Conservation (phyloP, 352 stramenopile species). For the Globisporangium parvum region DNA sequence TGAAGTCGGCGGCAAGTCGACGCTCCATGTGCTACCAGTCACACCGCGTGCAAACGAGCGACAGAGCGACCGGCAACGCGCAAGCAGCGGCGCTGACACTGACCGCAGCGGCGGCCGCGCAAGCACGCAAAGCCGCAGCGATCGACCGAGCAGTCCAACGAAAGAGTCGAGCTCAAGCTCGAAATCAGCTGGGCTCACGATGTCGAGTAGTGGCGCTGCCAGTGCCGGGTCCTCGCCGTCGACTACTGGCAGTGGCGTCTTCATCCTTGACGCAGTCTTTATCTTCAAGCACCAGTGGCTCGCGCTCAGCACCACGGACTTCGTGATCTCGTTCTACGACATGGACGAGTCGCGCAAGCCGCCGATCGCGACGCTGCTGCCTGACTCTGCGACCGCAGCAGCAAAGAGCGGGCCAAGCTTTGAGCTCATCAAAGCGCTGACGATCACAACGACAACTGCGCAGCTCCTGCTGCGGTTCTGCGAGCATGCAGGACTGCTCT, state of each 20-base stretch:
- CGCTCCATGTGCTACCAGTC: slow-evolving; percentile 2
- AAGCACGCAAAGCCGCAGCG: not conserved
- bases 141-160: slow-evolving; percentile 1
- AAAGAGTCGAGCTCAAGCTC: not conserved
- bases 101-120: not conserved
- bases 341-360: slow-evolving; percentile 49
- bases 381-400: slow-evolving; percentile 9
- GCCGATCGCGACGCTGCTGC: slow-evolving; percentile 10
- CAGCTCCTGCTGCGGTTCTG: slow-evolving; percentile 65
- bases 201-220: not conserved
- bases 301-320: slow-evolving; percentile 67
- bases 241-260: slow-evolving; percentile 15
- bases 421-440: slow-evolving; percentile 36
- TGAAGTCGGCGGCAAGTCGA: slow-evolving; percentile 32
- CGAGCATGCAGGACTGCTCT: slow-evolving; percentile 37
- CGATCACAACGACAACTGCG: slow-evolving; percentile 54
- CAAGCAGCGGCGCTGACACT: no score
- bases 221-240: not conserved
- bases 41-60: slow-evolving; percentile 12
- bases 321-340: slow-evolving; percentile 78
- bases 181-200: not conserved
- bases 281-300: slow-evolving; percentile 55
- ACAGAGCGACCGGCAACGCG: not conserved
- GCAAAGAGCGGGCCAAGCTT: slow-evolving; percentile 22
- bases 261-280: slow-evolving; percentile 67